Base-by-base conservation (phyloP, 306 rosid genomes). In the Dicorynia guianensis region DNA sequence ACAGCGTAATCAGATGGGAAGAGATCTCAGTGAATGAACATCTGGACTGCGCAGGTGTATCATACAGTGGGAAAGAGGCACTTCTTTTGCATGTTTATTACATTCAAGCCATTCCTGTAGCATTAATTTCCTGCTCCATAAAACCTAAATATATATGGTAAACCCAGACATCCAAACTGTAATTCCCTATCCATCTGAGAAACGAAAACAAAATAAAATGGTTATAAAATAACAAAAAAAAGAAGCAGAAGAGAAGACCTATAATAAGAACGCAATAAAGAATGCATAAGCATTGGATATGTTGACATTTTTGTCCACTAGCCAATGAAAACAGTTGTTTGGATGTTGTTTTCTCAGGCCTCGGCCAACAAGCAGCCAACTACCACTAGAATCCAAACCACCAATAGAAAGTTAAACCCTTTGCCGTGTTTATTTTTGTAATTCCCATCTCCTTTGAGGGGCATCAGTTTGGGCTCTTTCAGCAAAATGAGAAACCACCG, bases 311-410 rank as follows among this genome's bases (percentile, higher is more conserved):
- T 25, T 25, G 30, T 25, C 30, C 30, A 25, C 30, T 25, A 25
- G 30, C 30, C 30, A 25, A 25, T 25, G 2, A 25, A 25, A 25
- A 63, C 69, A 42, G 69, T 6, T 9, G 53, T 19, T 43, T 64
- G 9, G 5, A 7, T 7, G 71, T 65, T 54, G 4, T 4, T 30
- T 15, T 14, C 14, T 38, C 3, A 38, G 4, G 33, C 53, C 79
- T 56, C 76, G 76, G 14, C 46, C 72, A 53, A 11, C 78, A 64
- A 25, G 30, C 30, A 2, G 30, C 30, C 30, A 25, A 25, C 30
- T 25, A 14, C 63, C 81, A 52, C 81, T 25, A 52, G 50, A 71
- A 64, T 64, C 81, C 77, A 75, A 79, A 58, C 44, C 38, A 60
- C 14, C 17, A 42, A 25, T 47, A 33, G 36, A 58, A 78, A 59